Evolutionary conservation across 805 yeast genomes (phyloP).

Genomic region (Metschnikowia reukaufii): DNA sequence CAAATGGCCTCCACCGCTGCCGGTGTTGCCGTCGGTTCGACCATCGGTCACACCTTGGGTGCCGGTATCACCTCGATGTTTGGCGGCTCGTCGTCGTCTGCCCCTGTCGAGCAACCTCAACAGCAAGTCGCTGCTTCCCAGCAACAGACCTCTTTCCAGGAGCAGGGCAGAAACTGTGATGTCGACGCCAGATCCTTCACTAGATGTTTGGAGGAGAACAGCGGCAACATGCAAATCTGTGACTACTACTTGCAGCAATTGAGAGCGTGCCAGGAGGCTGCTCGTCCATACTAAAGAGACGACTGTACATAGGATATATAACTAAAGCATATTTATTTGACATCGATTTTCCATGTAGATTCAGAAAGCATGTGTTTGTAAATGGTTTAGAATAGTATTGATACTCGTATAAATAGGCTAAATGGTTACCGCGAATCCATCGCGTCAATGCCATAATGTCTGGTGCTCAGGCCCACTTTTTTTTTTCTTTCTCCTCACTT

Average conservation of each 20-base stretch:
- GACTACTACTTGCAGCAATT: constrained; percentile 96
- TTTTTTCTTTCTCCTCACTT: too few species aligned
- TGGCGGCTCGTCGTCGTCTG: constrained; percentile 63
- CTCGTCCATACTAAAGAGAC: constrained; percentile 63
- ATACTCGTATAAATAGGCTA: neutral
- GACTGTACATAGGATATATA: constrained; percentile 1
- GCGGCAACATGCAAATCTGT: constrained; percentile 95
- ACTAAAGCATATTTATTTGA: constrained; percentile 2
- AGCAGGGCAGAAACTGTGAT: constrained; percentile 69
- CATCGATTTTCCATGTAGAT: neutral
- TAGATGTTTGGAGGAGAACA: constrained; percentile 89
- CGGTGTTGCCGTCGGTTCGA: constrained; percentile 98
- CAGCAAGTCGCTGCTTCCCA: constrained; percentile 41
- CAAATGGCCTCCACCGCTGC: constrained; percentile 99
- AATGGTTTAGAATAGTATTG: too few species aligned
- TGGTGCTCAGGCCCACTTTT: neutral
- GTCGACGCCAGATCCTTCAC: constrained; percentile 93
- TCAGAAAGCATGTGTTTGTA: too few species aligned
- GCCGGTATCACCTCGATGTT: constrained; percentile 90
- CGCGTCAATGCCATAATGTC: neutral
- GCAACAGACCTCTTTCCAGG: constrained; percentile 34
- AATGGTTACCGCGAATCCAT: neutral
- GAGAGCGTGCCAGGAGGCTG: constrained; percentile 95
- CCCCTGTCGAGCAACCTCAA: constrained; percentile 47
- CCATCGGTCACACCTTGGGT: constrained; percentile 95